Evolutionary conservation across 371 early-diverging fungal species (phyloP), one percentile per base, ranked within the genome.

Genomic region (Mucor velutinosus): DNA sequence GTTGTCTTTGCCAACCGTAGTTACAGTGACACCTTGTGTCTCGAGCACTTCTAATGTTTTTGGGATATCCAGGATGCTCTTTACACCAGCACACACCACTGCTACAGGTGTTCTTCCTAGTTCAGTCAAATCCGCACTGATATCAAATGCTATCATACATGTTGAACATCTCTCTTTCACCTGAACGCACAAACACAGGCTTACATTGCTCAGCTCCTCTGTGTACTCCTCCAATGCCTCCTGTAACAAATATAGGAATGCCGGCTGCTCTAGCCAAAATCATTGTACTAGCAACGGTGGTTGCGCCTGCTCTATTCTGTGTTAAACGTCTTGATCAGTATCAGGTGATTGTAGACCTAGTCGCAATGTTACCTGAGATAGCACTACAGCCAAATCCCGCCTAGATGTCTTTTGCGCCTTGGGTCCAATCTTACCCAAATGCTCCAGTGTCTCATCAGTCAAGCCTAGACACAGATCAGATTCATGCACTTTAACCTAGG

Each of bases 201-300:
- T 78, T 87, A 79, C 92, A 88, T 35, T 76, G 60, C 61, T 93
- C 91, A 17, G 88, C 94, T 8, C 93, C 95, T 14, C 97, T 86
- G 65, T 97, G 98, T 19, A 95, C 98, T 39, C 98, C 98, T 39
- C 98, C 98, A 59, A 98, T 97, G 10, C 98, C 98, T 19, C 98
- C 98, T 2, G 98, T 97, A 17, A 94, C 97, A 86, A 98, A 97
- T 0, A 98, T 79, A 25, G 82, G 74, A 59, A 98, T 96, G 8
- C 95, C 96, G 5, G 92, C 93, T 45, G 79, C 78, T 69, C 93
- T 86, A 3, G 98, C 97, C 5, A 91, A 80, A 14, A 91, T 65
- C 92, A 97, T 93, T 0, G 98, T 97, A 6, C 89, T 89, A 0
- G 95, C 88, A 10, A 98, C 97, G 0, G 98, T 98, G 0, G 97